Base-by-base conservation (phyloP, 371 early-diverging fungal genomes). In the Syncephalis plumigaleata region DNA sequence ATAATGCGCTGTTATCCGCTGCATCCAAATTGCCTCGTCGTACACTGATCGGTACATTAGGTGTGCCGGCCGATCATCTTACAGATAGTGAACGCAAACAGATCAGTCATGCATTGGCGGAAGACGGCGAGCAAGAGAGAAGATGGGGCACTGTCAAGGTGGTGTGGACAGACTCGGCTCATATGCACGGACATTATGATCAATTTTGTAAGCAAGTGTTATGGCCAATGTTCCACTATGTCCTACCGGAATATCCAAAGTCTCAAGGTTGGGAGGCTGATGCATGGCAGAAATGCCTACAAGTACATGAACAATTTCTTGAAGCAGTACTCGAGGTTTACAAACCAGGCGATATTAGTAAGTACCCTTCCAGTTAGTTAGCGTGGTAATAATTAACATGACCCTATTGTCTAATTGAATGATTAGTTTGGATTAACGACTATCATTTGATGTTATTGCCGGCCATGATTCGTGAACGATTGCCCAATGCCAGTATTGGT, bases 221-320 rank as follows among this genome's bases (percentile, higher is more conserved):
- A 15, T 98, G 98, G 98, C 98, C 98, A 13, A 68, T 93, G 50
- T 77, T 97, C 42, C 98, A 98, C 64, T 93, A 94, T 62, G 79
- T 92, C 47, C 63, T 87, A 25, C 87, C 90, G 66, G 85, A 91
- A 39, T 63, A 71, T 48, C 51, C 66, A 17, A 58, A 69, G 17
- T 65, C 58, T 51, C 71, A 71, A 55, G 57, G 67, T 24, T 66
- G 64, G 27, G 78, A 79, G 27, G 65, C 70, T 25, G 71, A 79
- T 18, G 60, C 70, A 45, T 98, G 90, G 82, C 66, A 70, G 42
- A 74, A 79, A 47, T 98, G 94, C 66, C 66, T 66, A 20, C 62
- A 69, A 36, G 80, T 86, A 25, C 97, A 91, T 68, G 65, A 73
- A 57, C 61, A 64, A 25, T 94, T 90, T 67, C 85, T 87, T 20